Evolutionary conservation across 306 rosid genomes (phyloP).

Genomic region (Casuarina glauca): DNA sequence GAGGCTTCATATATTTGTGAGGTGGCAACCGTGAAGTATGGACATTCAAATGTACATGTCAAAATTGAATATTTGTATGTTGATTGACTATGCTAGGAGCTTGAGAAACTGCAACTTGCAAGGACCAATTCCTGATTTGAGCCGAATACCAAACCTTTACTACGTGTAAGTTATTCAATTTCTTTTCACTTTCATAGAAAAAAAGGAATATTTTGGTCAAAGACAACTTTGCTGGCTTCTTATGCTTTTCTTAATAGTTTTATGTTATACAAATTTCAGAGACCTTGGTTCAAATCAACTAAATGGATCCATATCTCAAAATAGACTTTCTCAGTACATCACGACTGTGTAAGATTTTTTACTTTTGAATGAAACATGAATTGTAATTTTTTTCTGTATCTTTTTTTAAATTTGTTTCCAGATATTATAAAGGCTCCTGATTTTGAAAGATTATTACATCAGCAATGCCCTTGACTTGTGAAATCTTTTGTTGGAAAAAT

Average conservation of each 20-base stretch:
- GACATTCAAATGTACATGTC: not conserved
- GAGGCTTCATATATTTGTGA: not conserved
- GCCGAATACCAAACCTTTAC: constrained; percentile 51
- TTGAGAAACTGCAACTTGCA: constrained; percentile 79
- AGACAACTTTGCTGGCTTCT: constrained; percentile 5
- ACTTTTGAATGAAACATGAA: not conserved
- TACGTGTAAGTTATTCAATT: constrained; percentile 62
- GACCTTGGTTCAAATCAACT: constrained; percentile 83
- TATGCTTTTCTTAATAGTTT: constrained; percentile 9
- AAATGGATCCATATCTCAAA: constrained; percentile 58
- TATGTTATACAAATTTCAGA: constrained; percentile 47
- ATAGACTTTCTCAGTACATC: constrained; percentile 55
- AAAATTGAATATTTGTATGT: constrained; percentile 9
- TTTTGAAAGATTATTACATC: not conserved
- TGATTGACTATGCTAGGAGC: constrained; percentile 59
- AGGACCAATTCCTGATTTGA: constrained; percentile 88
- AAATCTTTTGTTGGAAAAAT: constrained; percentile 16
- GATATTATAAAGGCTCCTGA: too few species aligned
- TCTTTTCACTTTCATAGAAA: constrained; percentile 4
- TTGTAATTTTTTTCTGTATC: too few species aligned
- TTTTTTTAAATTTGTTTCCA: too few species aligned
- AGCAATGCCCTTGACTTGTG: constrained; percentile 1
- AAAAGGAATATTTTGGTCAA: constrained; percentile 3
- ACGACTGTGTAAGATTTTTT: constrained; percentile 68
- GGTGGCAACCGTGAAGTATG: not conserved